These are phyloP conservation scores for Pythium brassicae DNA, from an alignment of 352 stramenopile species.

Conservation along the genomic window DNA sequence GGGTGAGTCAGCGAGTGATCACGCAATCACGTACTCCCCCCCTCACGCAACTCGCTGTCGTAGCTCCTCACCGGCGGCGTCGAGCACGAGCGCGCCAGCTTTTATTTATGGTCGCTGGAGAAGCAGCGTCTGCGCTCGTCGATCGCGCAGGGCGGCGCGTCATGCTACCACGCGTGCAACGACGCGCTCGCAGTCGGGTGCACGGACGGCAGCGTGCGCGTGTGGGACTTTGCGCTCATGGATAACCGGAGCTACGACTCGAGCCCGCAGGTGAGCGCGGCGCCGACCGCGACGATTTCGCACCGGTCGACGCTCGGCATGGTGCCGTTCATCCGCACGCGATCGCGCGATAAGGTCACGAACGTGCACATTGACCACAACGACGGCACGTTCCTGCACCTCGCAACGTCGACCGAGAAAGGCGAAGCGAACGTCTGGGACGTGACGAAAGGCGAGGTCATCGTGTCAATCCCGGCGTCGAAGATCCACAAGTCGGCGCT, in stretches of 20 bases:
- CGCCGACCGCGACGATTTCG: slow-evolving; percentile 66
- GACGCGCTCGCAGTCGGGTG: slow-evolving; percentile 77
- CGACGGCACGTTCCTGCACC: slow-evolving; percentile 71
- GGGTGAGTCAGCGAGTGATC: too few relatives aligned
- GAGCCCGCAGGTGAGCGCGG: slow-evolving; percentile 40
- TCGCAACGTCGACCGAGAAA: slow-evolving; percentile 83
- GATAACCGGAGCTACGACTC: slow-evolving; percentile 46
- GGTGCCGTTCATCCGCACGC: slow-evolving; percentile 79
- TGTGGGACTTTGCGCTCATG: slow-evolving; percentile 76
- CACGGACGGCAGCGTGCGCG: slow-evolving; percentile 68
- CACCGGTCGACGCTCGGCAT: slow-evolving; percentile 77
- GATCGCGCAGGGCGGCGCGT: slow-evolving; percentile 60
- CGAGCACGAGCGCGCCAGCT: slow-evolving; percentile 65
- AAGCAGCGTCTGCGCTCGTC: slow-evolving; percentile 57
- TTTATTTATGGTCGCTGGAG: slow-evolving; percentile 85
- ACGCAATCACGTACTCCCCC: too few relatives aligned
- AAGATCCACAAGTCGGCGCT: slow-evolving; percentile 86
- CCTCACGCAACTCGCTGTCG: too few relatives aligned
- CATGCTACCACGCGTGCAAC: slow-evolving; percentile 79
- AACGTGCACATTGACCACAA: slow-evolving; percentile 81
- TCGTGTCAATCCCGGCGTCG: slow-evolving; percentile 67
- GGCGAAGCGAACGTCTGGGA: slow-evolving; percentile 87
- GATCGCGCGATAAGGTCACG: slow-evolving; percentile 72
- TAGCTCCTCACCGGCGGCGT: slow-evolving; percentile 76
- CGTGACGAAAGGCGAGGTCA: slow-evolving; percentile 79